Conservation (phyloP, 495 filamentous ascomycete species). For the Podospora pseudocomata region DNA sequence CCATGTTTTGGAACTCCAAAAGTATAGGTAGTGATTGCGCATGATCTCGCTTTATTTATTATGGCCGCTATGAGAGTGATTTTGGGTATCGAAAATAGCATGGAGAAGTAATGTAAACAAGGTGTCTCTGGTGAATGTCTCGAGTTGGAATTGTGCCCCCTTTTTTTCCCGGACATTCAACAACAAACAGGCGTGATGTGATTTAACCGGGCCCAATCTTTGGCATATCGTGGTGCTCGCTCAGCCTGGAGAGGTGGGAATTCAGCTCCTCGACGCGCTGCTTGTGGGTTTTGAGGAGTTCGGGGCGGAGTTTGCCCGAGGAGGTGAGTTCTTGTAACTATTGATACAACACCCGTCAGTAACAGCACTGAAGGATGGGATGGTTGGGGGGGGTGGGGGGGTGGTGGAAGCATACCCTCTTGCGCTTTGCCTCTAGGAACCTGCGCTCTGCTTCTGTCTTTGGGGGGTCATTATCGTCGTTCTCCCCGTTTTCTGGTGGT, state of each 20-base stretch:
- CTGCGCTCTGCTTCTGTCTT: slow-evolving; percentile 87
- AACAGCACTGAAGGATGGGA: slow-evolving; percentile 5
- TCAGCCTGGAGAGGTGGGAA: slow-evolving; percentile 82
- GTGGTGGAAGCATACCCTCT: slow-evolving; percentile 67
- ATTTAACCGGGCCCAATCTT: slow-evolving; percentile 70
- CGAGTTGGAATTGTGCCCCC: not conserved
- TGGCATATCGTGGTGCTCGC: slow-evolving; percentile 98
- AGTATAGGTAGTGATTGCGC: no score
- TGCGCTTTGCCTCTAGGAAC: slow-evolving; percentile 73
- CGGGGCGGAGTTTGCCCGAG: slow-evolving; percentile 45
- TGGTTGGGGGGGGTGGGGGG: not conserved
- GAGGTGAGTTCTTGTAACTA: slow-evolving; percentile 66
- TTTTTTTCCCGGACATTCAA: not conserved
- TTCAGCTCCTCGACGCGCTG: slow-evolving; percentile 95
- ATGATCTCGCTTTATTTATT: not conserved
- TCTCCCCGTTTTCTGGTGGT: slow-evolving; percentile 26
- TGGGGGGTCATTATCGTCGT: slow-evolving; percentile 16
- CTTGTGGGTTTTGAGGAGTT: slow-evolving; percentile 93
- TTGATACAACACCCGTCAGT: not conserved
- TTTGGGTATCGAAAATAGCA: not conserved
- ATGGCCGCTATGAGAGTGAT: not conserved
- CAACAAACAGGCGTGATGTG: not conserved
- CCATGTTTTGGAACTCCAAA: no score
- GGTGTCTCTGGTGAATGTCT: not conserved
- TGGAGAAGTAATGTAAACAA: not conserved